Percentiles rank a stretch among this genome's conserved stretches.
Conservation (phyloP, 305 asterid species). For the Solanum chacoense region DNA sequence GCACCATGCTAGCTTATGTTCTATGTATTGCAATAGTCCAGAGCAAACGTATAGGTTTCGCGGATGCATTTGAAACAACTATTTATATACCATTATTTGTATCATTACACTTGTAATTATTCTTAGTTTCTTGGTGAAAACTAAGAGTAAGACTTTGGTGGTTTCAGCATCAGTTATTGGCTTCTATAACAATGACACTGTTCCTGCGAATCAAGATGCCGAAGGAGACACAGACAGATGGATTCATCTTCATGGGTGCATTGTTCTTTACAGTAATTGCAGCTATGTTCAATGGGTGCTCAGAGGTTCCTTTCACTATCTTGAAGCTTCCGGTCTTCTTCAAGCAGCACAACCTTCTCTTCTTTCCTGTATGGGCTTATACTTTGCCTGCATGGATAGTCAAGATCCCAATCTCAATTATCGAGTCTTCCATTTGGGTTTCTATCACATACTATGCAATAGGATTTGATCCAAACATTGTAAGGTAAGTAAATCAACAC, state of each 20-base stretch:
- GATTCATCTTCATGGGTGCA: conserved; percentile 68
- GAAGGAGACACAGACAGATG: conserved; percentile 40
- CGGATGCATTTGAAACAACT: not conserved
- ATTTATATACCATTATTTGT: not conserved
- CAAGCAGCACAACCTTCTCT: conserved; percentile 72
- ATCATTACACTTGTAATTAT: not conserved
- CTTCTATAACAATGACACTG: conserved; percentile 49
- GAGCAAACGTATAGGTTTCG: not conserved
- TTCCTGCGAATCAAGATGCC: conserved; percentile 53
- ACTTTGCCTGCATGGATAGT: conserved; percentile 72
- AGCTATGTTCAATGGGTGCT: conserved; percentile 74
- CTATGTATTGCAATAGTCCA: not conserved
- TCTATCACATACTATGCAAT: conserved; percentile 49
- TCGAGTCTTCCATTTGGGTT: conserved; percentile 51
- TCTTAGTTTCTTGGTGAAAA: not conserved
- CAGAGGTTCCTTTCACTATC: conserved; percentile 66
- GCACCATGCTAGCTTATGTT: not conserved
- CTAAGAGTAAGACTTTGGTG: not conserved
- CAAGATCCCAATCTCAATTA: conserved; percentile 55
- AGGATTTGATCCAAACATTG: conserved; percentile 50
- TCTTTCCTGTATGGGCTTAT: conserved; percentile 80
- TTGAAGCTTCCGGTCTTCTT: conserved; percentile 65
- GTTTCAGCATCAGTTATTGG: conserved; percentile 17
- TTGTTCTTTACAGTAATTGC: conserved; percentile 48
- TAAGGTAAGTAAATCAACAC: not conserved